Evolutionary conservation across 75 land plant species (phyloP), one percentile per base, ranked within the genome.

Genomic region (Chamaecyparis obtusa): DNA sequence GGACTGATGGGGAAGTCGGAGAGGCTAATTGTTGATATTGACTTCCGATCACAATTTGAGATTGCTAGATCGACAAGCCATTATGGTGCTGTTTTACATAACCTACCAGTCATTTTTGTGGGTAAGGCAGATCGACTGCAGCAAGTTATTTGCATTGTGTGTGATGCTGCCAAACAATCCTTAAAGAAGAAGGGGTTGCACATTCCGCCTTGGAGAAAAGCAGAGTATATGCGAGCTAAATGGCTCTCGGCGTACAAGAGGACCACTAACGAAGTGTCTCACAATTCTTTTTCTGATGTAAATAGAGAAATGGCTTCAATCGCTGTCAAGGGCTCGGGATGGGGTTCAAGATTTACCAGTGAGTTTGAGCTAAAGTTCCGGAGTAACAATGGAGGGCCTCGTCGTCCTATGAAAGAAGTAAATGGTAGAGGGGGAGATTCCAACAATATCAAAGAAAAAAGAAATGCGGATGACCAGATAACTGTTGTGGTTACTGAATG

Each of bases 171-270:
- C 44, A 94, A 86, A 79, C 92, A 90, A 83, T 97, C 99, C 86
- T 82, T 98, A 78, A 97, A 91, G 95, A 94, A 95, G 92, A 93
- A 92, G 79, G 97, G 99, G 17, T 91, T 98, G 88, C 94, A 83
- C 41, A 55, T 98, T 55, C 97, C 99, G 43, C 99, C 99, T 0
- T 98, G 99, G 99, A 88, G 99, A 54, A 97, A 92, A 80, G 90
- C 91, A 5, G 97, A 94, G 85, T 98, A 98, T 88, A 90, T 98
- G 90, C 80, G 89, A 54, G 94, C 99, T 85, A 98, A 98, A 83
- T 98, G 99, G 99, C 93, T 97, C 84, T 90, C 99, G 13, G 91
- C 95, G 3, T 91, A 93, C 88, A 83, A 87, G 81, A 79, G 97
- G 39, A 87, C 92, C 5, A 83, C 92, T 8, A 92, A 91, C 51